phyloP scores from a whole-genome alignment of 208 protist species.

The Histomonas meleagridis region DNA sequence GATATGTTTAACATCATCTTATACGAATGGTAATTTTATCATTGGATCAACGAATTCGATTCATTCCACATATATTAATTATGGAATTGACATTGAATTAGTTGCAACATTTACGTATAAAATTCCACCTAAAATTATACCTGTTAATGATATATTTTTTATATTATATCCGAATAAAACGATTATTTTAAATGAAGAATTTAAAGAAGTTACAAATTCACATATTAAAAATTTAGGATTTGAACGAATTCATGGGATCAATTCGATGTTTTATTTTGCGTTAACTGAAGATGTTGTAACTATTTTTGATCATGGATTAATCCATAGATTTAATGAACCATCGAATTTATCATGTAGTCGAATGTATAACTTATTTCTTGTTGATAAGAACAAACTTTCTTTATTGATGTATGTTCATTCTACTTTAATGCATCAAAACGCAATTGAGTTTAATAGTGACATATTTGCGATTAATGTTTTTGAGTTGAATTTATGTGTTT shows the following conservation, averaged over 20 bases:
- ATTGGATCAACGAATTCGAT: neutral
- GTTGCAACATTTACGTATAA: neutral
- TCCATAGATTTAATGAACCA: neutral
- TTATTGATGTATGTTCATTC: neutral
- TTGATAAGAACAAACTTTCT: neutral
- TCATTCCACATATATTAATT: slow-evolving; percentile 3
- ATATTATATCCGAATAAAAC: neutral
- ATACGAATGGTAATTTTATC: neutral
- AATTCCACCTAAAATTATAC: neutral
- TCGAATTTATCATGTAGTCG: neutral
- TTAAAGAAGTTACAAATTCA: neutral
- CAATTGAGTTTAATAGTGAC: neutral
- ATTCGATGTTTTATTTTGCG: neutral
- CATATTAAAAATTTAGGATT: neutral
- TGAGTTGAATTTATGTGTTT: neutral
- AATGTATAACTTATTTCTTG: neutral
- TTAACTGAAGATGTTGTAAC: neutral
- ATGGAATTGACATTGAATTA: slow-evolving; percentile 12
- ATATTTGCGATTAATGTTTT: neutral
- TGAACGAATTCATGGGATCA: neutral
- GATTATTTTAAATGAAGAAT: neutral
- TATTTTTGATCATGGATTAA: neutral
- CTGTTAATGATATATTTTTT: neutral
- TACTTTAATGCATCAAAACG: neutral
- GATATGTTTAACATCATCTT: neutral